Conservation (phyloP, 1,284 basidiomycete species). For the Xerocomus nothofagi region DNA sequence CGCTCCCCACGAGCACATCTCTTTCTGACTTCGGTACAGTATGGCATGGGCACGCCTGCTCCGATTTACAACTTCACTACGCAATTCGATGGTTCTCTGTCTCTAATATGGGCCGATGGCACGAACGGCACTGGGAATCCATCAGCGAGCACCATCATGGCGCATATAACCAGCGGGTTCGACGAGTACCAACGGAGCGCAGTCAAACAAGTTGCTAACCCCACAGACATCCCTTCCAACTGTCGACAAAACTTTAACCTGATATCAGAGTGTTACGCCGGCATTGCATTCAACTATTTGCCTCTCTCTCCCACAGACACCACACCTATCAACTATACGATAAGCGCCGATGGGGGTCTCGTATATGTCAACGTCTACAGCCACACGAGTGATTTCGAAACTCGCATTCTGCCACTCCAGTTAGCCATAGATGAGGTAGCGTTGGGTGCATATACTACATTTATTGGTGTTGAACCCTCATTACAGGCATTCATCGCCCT, state of each 20-base stretch:
- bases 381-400: constrained; percentile 70
- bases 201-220: constrained; percentile 49
- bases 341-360: constrained; percentile 67
- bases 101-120: constrained; percentile 65
- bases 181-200: constrained; percentile 42
- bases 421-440: constrained; percentile 72
- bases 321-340: constrained; percentile 64
- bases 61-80: constrained; percentile 50
- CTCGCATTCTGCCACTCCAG: constrained; percentile 68
- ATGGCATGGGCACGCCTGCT: constrained; percentile 60
- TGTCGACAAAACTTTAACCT: constrained; percentile 77
- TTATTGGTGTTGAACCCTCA: neutral
- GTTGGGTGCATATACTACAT: constrained; percentile 1
- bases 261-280: constrained; percentile 71
- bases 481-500: constrained; percentile 65
- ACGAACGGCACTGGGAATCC: constrained; percentile 53
- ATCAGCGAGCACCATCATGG: constrained; percentile 57
- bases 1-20: neutral
- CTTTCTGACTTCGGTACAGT: constrained; percentile 40
- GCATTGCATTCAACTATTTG: constrained; percentile 62
- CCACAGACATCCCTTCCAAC: constrained; percentile 48
- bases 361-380: constrained; percentile 61
- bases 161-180: constrained; percentile 53
- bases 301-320: constrained; percentile 42
- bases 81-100: constrained; percentile 50